Percentiles rank a stretch among this genome's conserved stretches.
Evolutionary conservation across 176 grass and related monocot genomes (phyloP).

Genomic region (Neostapfia colusana): DNA sequence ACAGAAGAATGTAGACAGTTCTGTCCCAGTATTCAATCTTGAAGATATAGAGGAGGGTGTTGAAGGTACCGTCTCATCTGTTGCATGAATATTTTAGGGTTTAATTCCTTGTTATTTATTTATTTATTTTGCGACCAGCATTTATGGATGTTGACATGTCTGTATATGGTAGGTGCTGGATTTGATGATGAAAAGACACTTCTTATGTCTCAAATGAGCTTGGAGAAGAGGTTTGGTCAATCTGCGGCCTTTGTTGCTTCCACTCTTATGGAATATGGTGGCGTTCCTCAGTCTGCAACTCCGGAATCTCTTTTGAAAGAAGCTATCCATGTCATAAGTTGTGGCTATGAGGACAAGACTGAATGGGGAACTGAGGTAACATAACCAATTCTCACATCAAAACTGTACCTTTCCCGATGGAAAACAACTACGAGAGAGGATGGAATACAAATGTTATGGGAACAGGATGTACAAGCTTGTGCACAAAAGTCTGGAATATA

Average conservation of each 20-base stretch:
- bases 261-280: slow-evolving; percentile 57
- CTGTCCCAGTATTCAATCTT: slow-evolving; percentile 93
- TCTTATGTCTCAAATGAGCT: slow-evolving; percentile 98
- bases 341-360: slow-evolving; percentile 93
- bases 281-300: slow-evolving; percentile 97
- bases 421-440: slow-evolving; percentile 8
- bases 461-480: background rate
- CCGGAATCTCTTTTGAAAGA: slow-evolving; percentile 98
- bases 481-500: slow-evolving; percentile 1
- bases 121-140: background rate
- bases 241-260: slow-evolving; percentile 59
- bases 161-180: slow-evolving; percentile 63
- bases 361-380: slow-evolving; percentile 94
- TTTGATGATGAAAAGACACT: slow-evolving; percentile 99
- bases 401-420: slow-evolving; percentile 4
- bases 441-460: slow-evolving; percentile 53
- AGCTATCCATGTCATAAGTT: slow-evolving; percentile 99
- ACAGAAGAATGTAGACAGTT: slow-evolving; percentile 85
- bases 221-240: slow-evolving; percentile 98
- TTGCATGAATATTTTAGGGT: background rate
- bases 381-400: slow-evolving; percentile 29
- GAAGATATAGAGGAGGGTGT: slow-evolving; percentile 99
- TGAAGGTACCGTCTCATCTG: slow-evolving; percentile 69
- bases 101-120: background rate
- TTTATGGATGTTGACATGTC: slow-evolving; percentile 31